These are phyloP conservation scores for Leccinum huronense DNA, from an alignment of 1,284 basidiomycete species.

Conservation along the genomic window DNA sequence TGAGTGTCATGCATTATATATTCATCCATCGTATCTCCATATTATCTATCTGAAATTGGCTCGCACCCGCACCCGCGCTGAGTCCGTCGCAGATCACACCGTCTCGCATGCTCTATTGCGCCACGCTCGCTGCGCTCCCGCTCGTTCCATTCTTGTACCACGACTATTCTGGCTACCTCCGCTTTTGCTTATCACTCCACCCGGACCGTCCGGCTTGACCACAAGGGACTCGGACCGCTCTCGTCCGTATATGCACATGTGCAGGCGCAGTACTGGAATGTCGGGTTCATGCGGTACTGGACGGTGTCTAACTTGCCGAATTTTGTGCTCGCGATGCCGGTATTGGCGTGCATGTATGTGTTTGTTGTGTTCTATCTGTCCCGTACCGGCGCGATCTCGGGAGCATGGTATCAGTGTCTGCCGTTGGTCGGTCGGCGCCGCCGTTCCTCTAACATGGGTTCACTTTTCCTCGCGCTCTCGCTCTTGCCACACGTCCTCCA, in stretches of 20 bases:
- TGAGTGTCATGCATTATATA: neutral
- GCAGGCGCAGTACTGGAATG: conserved; percentile 85
- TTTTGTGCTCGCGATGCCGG: conserved; percentile 77
- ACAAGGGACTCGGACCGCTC: conserved; percentile 28
- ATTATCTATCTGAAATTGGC: neutral
- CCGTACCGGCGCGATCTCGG: neutral
- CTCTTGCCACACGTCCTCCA: conserved; percentile 69
- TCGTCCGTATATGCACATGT: conserved; percentile 84
- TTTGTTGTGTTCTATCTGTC: conserved; percentile 39
- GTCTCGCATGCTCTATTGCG: conserved; percentile 35
- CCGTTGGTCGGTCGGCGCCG: neutral
- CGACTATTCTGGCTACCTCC: conserved; percentile 62
- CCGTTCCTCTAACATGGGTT: neutral
- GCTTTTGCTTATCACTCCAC: conserved; percentile 54
- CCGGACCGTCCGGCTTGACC: conserved; percentile 43
- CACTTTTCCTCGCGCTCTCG: conserved; percentile 37
- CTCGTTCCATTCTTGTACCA: conserved; percentile 69
- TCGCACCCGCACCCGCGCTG: neutral
- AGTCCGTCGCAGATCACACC: conserved; percentile 36
- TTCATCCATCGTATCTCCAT: neutral
- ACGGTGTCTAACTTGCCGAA: conserved; percentile 81
- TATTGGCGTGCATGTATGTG: conserved; percentile 50
- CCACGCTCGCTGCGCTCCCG: conserved; percentile 45
- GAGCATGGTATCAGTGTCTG: neutral
- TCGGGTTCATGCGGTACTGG: conserved; percentile 89